These are phyloP conservation scores for Nidularia sp. DNA, from an alignment of 768 basidiomycete genomes.

Conservation along the genomic window DNA sequence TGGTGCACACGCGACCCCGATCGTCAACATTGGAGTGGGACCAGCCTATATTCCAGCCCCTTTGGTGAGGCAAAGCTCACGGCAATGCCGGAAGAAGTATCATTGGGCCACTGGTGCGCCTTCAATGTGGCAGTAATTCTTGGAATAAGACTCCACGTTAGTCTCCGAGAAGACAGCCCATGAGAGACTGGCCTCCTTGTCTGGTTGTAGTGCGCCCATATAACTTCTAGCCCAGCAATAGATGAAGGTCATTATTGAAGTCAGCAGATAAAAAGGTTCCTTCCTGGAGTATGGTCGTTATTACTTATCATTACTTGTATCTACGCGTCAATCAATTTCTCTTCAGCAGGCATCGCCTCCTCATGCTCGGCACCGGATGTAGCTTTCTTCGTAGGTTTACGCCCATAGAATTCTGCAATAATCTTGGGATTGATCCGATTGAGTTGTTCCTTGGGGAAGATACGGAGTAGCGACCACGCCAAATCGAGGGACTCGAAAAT, in stretches of 20 bases:
- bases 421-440: constrained; percentile 98
- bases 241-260: background rate
- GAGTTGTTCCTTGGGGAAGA: constrained; percentile 98
- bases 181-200: no score
- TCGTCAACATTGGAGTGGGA: no score
- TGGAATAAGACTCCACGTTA: no score
- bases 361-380: constrained; percentile 46
- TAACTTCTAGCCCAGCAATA: no score
- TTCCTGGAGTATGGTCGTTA: background rate
- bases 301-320: constrained; percentile 14
- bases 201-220: no score
- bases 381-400: constrained; percentile 70
- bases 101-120: no score
- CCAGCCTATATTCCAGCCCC: no score
- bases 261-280: background rate
- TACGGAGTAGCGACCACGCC: constrained; percentile 93
- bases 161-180: no score
- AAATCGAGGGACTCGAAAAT: constrained; percentile 97
- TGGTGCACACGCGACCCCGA: no score
- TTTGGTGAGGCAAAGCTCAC: no score
- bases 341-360: constrained; percentile 32
- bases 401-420: constrained; percentile 87
- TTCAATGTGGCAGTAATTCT: no score
- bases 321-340: constrained; percentile 66
- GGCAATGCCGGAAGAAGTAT: no score